Conservation (phyloP, 805 yeast genomes). For the Candida maltosa region DNA sequence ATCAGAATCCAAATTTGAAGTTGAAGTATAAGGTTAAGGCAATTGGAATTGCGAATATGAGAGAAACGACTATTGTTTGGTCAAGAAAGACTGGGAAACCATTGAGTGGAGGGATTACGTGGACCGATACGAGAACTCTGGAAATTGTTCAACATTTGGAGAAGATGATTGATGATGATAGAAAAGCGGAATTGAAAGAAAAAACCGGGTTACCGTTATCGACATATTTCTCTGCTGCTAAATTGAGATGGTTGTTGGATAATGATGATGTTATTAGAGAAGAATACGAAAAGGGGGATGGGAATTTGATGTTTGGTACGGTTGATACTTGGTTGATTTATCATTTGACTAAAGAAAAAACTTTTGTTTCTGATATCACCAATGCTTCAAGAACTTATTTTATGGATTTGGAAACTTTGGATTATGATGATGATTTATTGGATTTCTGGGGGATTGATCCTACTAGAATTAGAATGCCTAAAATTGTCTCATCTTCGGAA, state of each 20-base stretch:
- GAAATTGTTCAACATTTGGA: slow-evolving; percentile 64
- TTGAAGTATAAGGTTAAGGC: slow-evolving; percentile 63
- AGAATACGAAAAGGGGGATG: slow-evolving; percentile 69
- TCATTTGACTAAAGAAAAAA: slow-evolving; percentile 67
- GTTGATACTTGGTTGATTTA: slow-evolving; percentile 92
- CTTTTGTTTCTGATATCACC: slow-evolving; percentile 81
- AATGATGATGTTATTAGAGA: slow-evolving; percentile 64
- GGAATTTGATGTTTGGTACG: slow-evolving; percentile 83
- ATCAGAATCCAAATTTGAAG: slow-evolving; percentile 47
- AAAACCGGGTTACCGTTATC: slow-evolving; percentile 85
- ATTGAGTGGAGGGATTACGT: slow-evolving; percentile 83
- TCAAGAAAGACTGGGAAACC: slow-evolving; percentile 79
- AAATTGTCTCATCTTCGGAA: slow-evolving; percentile 75
- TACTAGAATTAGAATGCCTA: slow-evolving; percentile 62
- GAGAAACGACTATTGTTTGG: slow-evolving; percentile 93
- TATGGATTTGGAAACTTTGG: slow-evolving; percentile 72
- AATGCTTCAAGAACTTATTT: slow-evolving; percentile 91
- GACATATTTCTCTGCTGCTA: slow-evolving; percentile 88
- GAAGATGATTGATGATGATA: slow-evolving; percentile 49
- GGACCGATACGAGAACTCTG: slow-evolving; percentile 92
- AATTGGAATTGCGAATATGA: slow-evolving; percentile 91
- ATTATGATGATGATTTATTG: slow-evolving; percentile 74
- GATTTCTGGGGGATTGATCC: slow-evolving; percentile 79
- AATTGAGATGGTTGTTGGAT: slow-evolving; percentile 84
- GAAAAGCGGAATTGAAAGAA: slow-evolving; percentile 54